phyloP scores from a whole-genome alignment of 345 rosid genomes.

The Acer yangbiense region DNA sequence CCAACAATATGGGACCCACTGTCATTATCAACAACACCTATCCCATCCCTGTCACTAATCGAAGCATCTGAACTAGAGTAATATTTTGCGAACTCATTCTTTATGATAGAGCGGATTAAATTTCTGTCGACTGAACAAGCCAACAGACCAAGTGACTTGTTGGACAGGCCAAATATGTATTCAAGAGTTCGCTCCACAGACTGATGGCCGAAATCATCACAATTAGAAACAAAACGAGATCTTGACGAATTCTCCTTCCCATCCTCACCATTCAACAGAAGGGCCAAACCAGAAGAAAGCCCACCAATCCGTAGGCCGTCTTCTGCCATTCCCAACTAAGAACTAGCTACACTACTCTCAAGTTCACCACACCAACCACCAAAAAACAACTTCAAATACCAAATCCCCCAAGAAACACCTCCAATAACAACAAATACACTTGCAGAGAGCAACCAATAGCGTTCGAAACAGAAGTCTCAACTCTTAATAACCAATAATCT shows the following conservation, averaged over 20 bases:
- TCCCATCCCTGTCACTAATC: slow-evolving; percentile 55
- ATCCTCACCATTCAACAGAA: slow-evolving; percentile 66
- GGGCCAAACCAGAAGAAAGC: slow-evolving; percentile 88
- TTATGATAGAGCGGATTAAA: slow-evolving; percentile 49
- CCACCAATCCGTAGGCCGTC: slow-evolving; percentile 62
- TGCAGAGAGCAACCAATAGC: not conserved
- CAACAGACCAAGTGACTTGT: slow-evolving; percentile 58
- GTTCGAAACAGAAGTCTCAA: not conserved
- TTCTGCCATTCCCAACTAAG: slow-evolving; percentile 70
- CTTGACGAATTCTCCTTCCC: slow-evolving; percentile 51
- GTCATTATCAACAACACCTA: slow-evolving; percentile 48
- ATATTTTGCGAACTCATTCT: slow-evolving; percentile 50
- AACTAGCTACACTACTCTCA: slow-evolving; percentile 5
- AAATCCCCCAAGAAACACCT: not conserved
- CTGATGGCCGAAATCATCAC: slow-evolving; percentile 73
- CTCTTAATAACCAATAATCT: not conserved
- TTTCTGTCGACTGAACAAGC: slow-evolving; percentile 46
- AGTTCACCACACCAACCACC: not conserved
- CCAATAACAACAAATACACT: not conserved
- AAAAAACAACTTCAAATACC: slow-evolving; percentile 21
- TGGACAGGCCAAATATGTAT: slow-evolving; percentile 64
- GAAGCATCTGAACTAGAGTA: slow-evolving; percentile 21
- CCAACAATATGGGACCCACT: slow-evolving; percentile 50
- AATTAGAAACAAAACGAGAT: slow-evolving; percentile 66
- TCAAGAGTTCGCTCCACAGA: slow-evolving; percentile 84